These are phyloP conservation scores for Trypanosoma scelopori DNA, from an alignment of 208 protist genomes.

Conservation along the genomic window DNA sequence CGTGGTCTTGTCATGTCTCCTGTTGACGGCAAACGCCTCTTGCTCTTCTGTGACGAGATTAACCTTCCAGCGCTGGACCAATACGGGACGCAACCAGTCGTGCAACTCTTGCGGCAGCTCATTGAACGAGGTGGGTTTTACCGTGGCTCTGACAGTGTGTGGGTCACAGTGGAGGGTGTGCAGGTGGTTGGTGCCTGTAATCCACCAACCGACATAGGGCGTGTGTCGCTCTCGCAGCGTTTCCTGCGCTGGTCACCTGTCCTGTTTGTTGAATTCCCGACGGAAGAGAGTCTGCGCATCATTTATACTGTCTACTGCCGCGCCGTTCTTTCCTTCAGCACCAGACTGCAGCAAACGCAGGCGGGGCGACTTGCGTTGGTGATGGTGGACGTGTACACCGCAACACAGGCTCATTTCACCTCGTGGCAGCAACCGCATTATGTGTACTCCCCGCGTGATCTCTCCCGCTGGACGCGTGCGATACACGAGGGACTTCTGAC, in stretches of 20 bases:
- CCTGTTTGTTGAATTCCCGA: slow-evolving; percentile 98
- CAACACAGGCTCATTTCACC: slow-evolving; percentile 94
- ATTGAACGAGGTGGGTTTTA: slow-evolving; percentile 98
- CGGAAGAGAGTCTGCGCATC: slow-evolving; percentile 93
- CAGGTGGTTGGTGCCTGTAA: slow-evolving; percentile 97
- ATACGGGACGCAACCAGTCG: slow-evolving; percentile 98
- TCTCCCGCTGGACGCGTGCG: slow-evolving; percentile 97
- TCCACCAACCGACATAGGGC: slow-evolving; percentile 98
- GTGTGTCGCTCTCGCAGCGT: slow-evolving; percentile 93
- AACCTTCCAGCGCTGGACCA: slow-evolving; percentile 96
- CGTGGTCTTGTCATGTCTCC: slow-evolving; percentile 92
- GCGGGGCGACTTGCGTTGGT: slow-evolving; percentile 79
- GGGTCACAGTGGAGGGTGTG: slow-evolving; percentile 95
- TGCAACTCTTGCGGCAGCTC: slow-evolving; percentile 98
- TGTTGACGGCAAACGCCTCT: slow-evolving; percentile 90
- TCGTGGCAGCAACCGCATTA: slow-evolving; percentile 97
- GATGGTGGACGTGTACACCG: slow-evolving; percentile 96
- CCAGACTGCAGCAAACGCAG: slow-evolving; percentile 48
- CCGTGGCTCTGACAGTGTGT: slow-evolving; percentile 87
- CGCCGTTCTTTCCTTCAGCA: slow-evolving; percentile 89
- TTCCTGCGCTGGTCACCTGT: slow-evolving; percentile 98
- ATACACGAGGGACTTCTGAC: slow-evolving; percentile 94
- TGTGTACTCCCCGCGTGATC: slow-evolving; percentile 98
- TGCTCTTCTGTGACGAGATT: slow-evolving; percentile 99
- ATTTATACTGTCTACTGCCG: slow-evolving; percentile 99